These are phyloP conservation scores for Colletotrichum tabaci DNA, from an alignment of 2,329 filamentous ascomycete genomes.

Conservation along the genomic window DNA sequence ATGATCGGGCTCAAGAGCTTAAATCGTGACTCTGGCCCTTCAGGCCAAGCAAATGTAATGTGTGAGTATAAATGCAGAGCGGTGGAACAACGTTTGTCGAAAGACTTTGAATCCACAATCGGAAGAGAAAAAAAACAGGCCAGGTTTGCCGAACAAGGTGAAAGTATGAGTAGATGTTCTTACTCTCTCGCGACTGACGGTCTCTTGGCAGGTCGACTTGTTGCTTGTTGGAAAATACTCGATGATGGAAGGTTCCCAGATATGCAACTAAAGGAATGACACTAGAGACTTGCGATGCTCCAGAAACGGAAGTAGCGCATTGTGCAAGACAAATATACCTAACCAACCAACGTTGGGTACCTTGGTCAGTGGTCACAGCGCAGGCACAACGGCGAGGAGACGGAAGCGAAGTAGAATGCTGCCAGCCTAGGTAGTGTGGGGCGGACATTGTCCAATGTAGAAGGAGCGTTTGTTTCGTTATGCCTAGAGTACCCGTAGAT, in stretches of 20 bases:
- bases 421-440: neutral
- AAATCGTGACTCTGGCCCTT: neutral
- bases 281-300: neutral
- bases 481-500: neutral
- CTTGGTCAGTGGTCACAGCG: no score
- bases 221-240: neutral
- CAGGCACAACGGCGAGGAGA: neutral
- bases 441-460: neutral
- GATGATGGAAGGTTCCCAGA: neutral
- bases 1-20: neutral
- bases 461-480: constrained; percentile 4
- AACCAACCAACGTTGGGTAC: neutral
- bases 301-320: constrained; percentile 1
- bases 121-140: no score
- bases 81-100: neutral
- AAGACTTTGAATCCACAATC: neutral
- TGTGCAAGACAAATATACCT: neutral
- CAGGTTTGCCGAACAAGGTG: neutral
- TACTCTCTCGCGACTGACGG: neutral
- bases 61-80: neutral
- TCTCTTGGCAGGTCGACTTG: neutral
- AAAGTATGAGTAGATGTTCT: neutral
- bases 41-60: neutral
- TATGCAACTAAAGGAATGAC: constrained; percentile 8
- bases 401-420: neutral